These are phyloP conservation scores for Tetradesmus lagerheimii DNA, from an alignment of 139 green algal species.

Conservation along the genomic window DNA sequence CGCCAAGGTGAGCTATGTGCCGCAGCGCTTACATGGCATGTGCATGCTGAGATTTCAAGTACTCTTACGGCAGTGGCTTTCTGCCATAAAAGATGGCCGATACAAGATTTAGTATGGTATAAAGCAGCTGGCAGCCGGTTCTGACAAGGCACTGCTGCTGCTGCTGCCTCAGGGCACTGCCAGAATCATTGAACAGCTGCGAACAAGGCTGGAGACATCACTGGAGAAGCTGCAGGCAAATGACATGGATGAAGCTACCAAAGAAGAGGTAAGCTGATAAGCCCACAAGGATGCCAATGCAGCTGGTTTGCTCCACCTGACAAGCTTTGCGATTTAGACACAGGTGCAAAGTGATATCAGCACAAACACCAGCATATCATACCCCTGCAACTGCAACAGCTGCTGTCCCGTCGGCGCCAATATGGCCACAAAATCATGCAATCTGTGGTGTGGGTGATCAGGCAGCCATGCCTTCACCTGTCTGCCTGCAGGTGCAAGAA, in stretches of 20 bases:
- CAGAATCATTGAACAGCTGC: not conserved
- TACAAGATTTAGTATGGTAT: too few species aligned
- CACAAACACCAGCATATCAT: not conserved
- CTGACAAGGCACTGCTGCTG: not conserved
- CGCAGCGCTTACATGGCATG: not conserved
- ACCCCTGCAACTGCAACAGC: not conserved
- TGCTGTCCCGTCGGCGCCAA: too few species aligned
- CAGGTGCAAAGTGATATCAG: too few species aligned
- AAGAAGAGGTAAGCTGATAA: not conserved
- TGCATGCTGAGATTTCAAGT: not conserved
- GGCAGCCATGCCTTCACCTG: too few species aligned
- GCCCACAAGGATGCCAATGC: not conserved
- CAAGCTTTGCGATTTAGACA: too few species aligned
- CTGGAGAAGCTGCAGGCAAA: not conserved
- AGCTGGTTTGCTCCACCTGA: too few species aligned
- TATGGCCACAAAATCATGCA: too few species aligned
- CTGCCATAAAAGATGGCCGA: too few species aligned
- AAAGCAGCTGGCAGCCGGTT: not conserved
- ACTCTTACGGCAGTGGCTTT: not conserved
- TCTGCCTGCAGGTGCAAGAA: conserved; percentile 19
- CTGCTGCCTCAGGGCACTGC: not conserved
- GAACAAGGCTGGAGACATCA: not conserved
- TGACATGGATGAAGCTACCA: not conserved
- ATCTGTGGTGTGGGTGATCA: too few species aligned
- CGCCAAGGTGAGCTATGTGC: not conserved